Evolutionary conservation across 768 basidiomycete species (phyloP).

Genomic region (Boletus fagicola): DNA sequence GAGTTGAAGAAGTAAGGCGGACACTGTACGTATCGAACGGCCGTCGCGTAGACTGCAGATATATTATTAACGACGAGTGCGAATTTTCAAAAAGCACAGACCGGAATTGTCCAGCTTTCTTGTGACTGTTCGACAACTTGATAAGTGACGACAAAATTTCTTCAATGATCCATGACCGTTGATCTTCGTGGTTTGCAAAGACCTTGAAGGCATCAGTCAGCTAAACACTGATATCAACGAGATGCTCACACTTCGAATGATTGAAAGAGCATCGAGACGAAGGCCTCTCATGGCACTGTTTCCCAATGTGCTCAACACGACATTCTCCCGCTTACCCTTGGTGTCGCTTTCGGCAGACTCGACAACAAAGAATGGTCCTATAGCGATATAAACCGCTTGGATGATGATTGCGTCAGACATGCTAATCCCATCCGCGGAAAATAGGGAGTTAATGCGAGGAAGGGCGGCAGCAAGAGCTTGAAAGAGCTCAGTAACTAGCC

Average conservation of each 20-base stretch:
- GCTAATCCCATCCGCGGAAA: constrained; percentile 63
- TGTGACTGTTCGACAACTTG: constrained; percentile 86
- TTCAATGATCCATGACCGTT: constrained; percentile 96
- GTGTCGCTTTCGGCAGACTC: constrained; percentile 58
- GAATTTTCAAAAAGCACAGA: constrained; percentile 33
- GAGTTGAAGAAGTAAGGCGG: constrained; percentile 91
- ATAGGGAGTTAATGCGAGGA: constrained; percentile 70
- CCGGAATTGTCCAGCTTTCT: constrained; percentile 88
- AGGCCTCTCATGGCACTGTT: constrained; percentile 79
- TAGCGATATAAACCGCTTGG: constrained; percentile 87
- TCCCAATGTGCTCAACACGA: constrained; percentile 65
- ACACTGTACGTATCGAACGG: constrained; percentile 87
- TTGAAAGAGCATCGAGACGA: constrained; percentile 74
- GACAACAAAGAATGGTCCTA: constrained; percentile 92
- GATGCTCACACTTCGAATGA: constrained; percentile 77
- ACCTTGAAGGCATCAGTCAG: constrained; percentile 49
- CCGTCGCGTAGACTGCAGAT: constrained; percentile 79
- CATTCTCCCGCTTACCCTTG: constrained; percentile 54
- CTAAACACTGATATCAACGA: background rate
- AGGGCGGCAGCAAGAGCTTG: constrained; percentile 70
- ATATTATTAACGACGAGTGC: background rate
- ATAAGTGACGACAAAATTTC: constrained; percentile 90
- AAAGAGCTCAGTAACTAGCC: constrained; percentile 64
- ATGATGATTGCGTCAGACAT: constrained; percentile 92
- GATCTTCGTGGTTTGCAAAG: constrained; percentile 87